These are phyloP conservation scores for Suillus subluteus DNA, from an alignment of 768 basidiomycete genomes.

Conservation along the genomic window DNA sequence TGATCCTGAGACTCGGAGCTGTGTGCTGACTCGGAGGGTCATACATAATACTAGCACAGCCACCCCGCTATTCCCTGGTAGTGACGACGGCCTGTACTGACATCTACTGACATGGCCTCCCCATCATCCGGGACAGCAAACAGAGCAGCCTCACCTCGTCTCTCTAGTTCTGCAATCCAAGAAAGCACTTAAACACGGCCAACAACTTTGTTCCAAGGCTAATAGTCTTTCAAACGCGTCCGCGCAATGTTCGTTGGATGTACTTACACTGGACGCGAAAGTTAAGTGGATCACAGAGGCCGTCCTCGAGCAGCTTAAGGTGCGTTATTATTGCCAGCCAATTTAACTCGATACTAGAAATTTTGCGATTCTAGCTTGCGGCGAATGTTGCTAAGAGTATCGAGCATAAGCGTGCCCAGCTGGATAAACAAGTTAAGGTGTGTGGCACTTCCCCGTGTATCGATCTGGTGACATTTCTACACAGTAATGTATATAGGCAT, in stretches of 20 bases:
- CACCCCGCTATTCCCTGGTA: background rate
- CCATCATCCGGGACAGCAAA: slow-evolving; percentile 15
- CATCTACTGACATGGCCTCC: slow-evolving; percentile 23
- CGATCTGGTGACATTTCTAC: background rate
- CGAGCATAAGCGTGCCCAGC: slow-evolving; percentile 65
- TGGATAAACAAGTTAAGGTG: slow-evolving; percentile 67
- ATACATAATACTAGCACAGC: slow-evolving; percentile 11
- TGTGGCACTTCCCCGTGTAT: slow-evolving; percentile 21
- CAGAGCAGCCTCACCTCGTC: slow-evolving; percentile 65
- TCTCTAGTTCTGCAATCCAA: slow-evolving; percentile 81
- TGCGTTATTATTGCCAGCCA: slow-evolving; percentile 29
- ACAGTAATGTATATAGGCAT: slow-evolving; percentile 50
- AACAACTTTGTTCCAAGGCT: slow-evolving; percentile 73
- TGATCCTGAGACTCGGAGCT: background rate
- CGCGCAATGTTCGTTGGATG: slow-evolving; percentile 66
- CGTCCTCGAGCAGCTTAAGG: slow-evolving; percentile 78
- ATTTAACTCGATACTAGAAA: background rate
- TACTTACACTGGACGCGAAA: slow-evolving; percentile 79
- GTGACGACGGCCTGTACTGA: background rate
- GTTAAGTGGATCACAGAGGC: slow-evolving; percentile 78
- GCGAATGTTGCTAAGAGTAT: slow-evolving; percentile 74
- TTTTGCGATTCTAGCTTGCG: slow-evolving; percentile 58
- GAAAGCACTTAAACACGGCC: slow-evolving; percentile 78
- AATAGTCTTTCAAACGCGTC: slow-evolving; percentile 66
- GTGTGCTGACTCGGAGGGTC: too few species aligned